Percentiles rank a stretch among this genome's conserved stretches.
These are phyloP conservation scores for Butyriboletus loyo DNA, from an alignment of 768 basidiomycete genomes.

Conservation along the genomic window DNA sequence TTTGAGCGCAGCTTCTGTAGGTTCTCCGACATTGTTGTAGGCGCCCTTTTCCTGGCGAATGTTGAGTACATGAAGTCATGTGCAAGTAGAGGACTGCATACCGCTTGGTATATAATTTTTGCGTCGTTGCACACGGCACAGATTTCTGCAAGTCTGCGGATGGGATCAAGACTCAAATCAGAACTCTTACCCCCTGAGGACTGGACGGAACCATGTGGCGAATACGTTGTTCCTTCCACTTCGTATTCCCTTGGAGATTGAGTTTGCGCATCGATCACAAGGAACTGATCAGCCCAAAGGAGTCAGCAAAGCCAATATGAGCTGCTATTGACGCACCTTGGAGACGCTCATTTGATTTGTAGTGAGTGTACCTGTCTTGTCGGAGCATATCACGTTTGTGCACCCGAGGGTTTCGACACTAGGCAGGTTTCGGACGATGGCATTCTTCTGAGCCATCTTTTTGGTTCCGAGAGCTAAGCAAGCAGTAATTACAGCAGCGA, in stretches of 20 bases:
- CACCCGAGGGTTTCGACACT: constrained; percentile 97
- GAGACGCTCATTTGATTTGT: constrained; percentile 98
- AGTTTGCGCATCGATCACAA: constrained; percentile 58
- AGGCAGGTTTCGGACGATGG: constrained; percentile 94
- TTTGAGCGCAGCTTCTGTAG: constrained; percentile 95
- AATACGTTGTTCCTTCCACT: constrained; percentile 92
- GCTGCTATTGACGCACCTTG: constrained; percentile 42
- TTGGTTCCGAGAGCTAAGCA: constrained; percentile 96
- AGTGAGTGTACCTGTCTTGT: constrained; percentile 96
- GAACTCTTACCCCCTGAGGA: constrained; percentile 61
- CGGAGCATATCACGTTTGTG: constrained; percentile 98
- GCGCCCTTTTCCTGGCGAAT: constrained; percentile 63
- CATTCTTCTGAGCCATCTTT: constrained; percentile 99
- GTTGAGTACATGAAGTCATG: not conserved
- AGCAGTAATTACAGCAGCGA: constrained; percentile 98
- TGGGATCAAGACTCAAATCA: constrained; percentile 63
- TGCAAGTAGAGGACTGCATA: constrained; percentile 34
- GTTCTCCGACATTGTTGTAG: constrained; percentile 89
- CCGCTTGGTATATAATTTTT: constrained; percentile 79
- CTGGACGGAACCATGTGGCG: constrained; percentile 74
- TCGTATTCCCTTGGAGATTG: constrained; percentile 59
- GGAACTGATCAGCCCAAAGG: constrained; percentile 51
- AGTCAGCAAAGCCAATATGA: constrained; percentile 6
- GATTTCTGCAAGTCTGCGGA: constrained; percentile 88
- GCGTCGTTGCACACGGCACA: constrained; percentile 94